Evolutionary conservation across 176 grass and related monocot genomes (phyloP), one percentile per base, ranked within the genome.

Genomic region (Alloteropsis semialata): DNA sequence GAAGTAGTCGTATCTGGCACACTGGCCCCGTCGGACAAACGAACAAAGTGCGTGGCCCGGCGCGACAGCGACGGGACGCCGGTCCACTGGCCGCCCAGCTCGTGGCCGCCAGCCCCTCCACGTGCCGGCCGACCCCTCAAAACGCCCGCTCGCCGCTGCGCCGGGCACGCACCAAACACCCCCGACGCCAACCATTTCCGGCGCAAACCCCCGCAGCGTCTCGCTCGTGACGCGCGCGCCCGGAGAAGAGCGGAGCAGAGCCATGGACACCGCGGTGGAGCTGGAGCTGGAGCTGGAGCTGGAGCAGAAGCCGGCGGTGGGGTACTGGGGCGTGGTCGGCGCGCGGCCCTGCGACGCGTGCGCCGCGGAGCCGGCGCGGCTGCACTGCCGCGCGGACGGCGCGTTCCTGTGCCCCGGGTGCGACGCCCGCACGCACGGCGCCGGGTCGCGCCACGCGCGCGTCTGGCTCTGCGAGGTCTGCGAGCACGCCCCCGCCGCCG

Each of bases 401-500:
- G 89, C 79, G 10, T 90, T 75, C 74, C 84, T 79, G 56, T 83
- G 89, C 89, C 32, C 49, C 48, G 58, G 79, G 13, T 82, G 88
- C 79, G 89, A 89, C 76, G 80, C 46, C 58, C 84, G 84, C 10
- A 67, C 72, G 67, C 84, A 82, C 84, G 84, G 84, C 2, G 1
- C 66, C 11, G 86, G 66, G 0, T 84, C 81, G 0, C 74, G 89
- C 68, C 87, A 89, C 87, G 82, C 87, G 69, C 82, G 87, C 69
- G 69, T 89, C 69, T 89, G 84, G 84, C 74, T 88, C 41, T 97
- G 94, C 80, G 94, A 97, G 49, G 90, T 91, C 24, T 97, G 92
- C 83, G 81, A 88, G 59, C 88, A 87, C 77, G 92, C 90, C 12
- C 90, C 92, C 5, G 89, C 90, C 10, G 63, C 78, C 0, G 77